These are phyloP conservation scores for Clitopilus passeckerianus DNA, from an alignment of 768 basidiomycete species.

Conservation along the genomic window DNA sequence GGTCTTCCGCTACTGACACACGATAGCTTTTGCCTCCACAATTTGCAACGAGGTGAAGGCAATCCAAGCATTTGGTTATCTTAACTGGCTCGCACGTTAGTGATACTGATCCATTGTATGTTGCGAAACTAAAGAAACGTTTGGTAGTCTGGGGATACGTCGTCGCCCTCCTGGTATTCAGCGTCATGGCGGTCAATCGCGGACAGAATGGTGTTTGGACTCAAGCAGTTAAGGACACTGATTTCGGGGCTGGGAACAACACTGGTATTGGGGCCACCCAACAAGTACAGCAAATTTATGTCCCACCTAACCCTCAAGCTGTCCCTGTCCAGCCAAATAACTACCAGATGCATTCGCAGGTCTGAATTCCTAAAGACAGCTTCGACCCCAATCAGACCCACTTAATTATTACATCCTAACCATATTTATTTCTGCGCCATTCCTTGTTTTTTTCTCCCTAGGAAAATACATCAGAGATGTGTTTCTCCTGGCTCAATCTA, in stretches of 20 bases:
- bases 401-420: too few species aligned
- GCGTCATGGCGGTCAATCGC: conserved; percentile 22
- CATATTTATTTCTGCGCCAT: too few species aligned
- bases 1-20: neutral
- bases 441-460: too few species aligned
- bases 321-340: conserved; percentile 2
- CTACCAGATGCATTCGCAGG: neutral
- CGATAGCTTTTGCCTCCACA: conserved; percentile 7
- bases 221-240: conserved; percentile 24
- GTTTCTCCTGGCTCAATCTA: too few species aligned
- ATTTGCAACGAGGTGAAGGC: conserved; percentile 33
- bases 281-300: conserved; percentile 3
- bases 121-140: neutral
- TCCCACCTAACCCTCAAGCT: conserved; percentile 5
- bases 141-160: conserved; percentile 31
- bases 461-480: too few species aligned
- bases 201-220: conserved; percentile 31
- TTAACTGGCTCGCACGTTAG: conserved; percentile 38
- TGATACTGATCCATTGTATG: conserved; percentile 2
- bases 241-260: conserved; percentile 22
- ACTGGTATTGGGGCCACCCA: conserved; percentile 2
- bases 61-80: conserved; percentile 38
- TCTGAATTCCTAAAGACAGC: neutral
- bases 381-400: too few species aligned
- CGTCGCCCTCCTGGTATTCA: conserved; percentile 21